Evolutionary conservation across 495 filamentous ascomycete species (phyloP).

Genomic region (Aspergillus taichungensis): DNA sequence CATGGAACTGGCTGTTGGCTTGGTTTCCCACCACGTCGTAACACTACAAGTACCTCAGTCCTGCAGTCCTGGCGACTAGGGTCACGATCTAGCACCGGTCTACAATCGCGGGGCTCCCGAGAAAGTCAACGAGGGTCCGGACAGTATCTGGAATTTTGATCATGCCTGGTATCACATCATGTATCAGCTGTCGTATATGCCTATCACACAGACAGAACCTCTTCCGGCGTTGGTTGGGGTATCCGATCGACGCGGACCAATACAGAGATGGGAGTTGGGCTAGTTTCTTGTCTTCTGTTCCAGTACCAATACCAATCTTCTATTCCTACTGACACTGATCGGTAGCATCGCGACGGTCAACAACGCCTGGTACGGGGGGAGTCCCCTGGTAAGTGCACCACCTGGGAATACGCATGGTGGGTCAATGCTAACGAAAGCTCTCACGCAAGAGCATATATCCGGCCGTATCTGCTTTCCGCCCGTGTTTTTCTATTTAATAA

Average conservation of each 20-base stretch:
- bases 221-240: conserved; percentile 8
- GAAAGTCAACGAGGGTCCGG: conserved; percentile 8
- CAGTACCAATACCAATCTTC: too few relatives aligned
- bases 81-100: conserved; percentile 47
- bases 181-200: conserved; percentile 8
- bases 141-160: conserved; percentile 14
- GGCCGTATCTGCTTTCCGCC: conserved; percentile 3
- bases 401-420: not conserved
- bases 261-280: not conserved
- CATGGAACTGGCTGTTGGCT: too few relatives aligned
- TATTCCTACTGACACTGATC: not conserved
- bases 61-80: too few relatives aligned
- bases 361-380: conserved; percentile 3
- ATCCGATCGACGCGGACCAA: not conserved
- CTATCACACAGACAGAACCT: conserved; percentile 8
- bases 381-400: conserved; percentile 2
- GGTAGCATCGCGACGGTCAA: conserved; percentile 1
- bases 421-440: not conserved
- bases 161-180: conserved; percentile 4
- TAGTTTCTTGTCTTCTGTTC: not conserved
- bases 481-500: conserved; percentile 4
- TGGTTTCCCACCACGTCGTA: too few relatives aligned
- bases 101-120: conserved; percentile 46
- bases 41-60: too few relatives aligned
- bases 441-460: conserved; percentile 2